Percentiles rank a stretch among this genome's conserved stretches.
Evolutionary conservation across 768 basidiomycete species (phyloP).

Genomic region (Termitomyces heimii): DNA sequence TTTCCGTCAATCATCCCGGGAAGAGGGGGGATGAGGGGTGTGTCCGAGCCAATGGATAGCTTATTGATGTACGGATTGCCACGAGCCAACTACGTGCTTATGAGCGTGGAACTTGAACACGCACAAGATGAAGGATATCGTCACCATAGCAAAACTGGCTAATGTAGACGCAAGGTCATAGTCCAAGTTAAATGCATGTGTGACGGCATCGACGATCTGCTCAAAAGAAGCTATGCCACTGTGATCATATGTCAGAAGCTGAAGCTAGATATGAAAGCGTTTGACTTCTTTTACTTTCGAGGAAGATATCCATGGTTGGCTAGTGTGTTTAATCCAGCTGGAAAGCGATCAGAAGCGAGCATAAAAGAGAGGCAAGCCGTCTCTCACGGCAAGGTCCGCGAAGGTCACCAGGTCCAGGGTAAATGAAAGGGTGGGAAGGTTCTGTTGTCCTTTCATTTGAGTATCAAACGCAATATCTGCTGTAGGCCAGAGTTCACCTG

Average conservation of each 20-base stretch:
- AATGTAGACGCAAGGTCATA: slow-evolving; percentile 10
- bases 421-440: slow-evolving; percentile 2
- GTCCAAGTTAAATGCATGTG: slow-evolving; percentile 9
- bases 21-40: slow-evolving; percentile 9
- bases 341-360: not conserved
- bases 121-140: not conserved
- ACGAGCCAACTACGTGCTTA: not conserved
- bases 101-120: not conserved
- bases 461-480: not conserved
- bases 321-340: slow-evolving; percentile 12
- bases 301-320: slow-evolving; percentile 14
- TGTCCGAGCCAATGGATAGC: slow-evolving; percentile 8
- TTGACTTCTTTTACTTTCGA: slow-evolving; percentile 4
- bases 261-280: not conserved
- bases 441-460: not conserved
- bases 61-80: slow-evolving; percentile 8
- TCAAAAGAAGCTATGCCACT: slow-evolving; percentile 13
- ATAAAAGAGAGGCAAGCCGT: not conserved
- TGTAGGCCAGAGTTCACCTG: not conserved
- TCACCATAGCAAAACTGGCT: slow-evolving; percentile 9
- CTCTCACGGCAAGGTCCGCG: slow-evolving; percentile 13
- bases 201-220: slow-evolving; percentile 6
- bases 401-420: slow-evolving; percentile 4
- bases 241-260: not conserved
- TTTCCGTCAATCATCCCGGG: slow-evolving; percentile 12